Conservation (phyloP, 495 filamentous ascomycete species). For the Hypomontagnella monticulosa region DNA sequence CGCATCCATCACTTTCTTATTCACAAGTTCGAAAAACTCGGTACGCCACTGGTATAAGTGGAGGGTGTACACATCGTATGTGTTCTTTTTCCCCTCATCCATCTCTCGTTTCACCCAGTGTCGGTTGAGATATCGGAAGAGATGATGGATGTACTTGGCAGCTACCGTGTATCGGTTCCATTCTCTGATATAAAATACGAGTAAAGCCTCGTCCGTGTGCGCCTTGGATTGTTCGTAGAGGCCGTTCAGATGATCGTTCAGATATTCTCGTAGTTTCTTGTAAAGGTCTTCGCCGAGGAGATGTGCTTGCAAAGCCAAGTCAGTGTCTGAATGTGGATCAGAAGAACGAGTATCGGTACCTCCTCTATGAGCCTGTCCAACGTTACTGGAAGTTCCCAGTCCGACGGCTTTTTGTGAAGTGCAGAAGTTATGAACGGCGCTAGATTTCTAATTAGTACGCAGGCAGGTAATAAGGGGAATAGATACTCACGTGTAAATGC, state of each 20-base stretch:
- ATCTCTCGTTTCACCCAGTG: slow-evolving; percentile 99
- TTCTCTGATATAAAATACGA: slow-evolving; percentile 95
- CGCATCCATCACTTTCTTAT: slow-evolving; percentile 90
- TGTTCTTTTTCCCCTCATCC: slow-evolving; percentile 98
- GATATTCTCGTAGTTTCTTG: slow-evolving; percentile 84
- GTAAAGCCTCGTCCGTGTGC: slow-evolving; percentile 88
- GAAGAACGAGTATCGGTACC: slow-evolving; percentile 61
- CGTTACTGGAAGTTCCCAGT: slow-evolving; percentile 42
- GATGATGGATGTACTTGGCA: slow-evolving; percentile 95
- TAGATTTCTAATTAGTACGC: slow-evolving; percentile 50
- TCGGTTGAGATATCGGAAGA: slow-evolving; percentile 96
- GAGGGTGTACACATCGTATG: slow-evolving; percentile 97
- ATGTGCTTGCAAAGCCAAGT: slow-evolving; percentile 76
- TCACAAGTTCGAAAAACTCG: slow-evolving; percentile 85
- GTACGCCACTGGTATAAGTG: slow-evolving; percentile 95
- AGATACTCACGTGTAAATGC: slow-evolving; percentile 84
- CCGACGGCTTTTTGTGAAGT: slow-evolving; percentile 92
- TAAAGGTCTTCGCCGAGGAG: slow-evolving; percentile 97
- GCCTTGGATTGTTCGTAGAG: slow-evolving; percentile 74
- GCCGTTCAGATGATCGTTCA: slow-evolving; percentile 74
- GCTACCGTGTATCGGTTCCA: slow-evolving; percentile 96
- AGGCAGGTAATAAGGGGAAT: neutral
- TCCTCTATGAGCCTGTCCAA: slow-evolving; percentile 74
- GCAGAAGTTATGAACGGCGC: slow-evolving; percentile 98
- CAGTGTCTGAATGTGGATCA: slow-evolving; percentile 18